Base-by-base conservation (phyloP, 108 stramenopile species). In the Fragilaria crotonensis region DNA sequence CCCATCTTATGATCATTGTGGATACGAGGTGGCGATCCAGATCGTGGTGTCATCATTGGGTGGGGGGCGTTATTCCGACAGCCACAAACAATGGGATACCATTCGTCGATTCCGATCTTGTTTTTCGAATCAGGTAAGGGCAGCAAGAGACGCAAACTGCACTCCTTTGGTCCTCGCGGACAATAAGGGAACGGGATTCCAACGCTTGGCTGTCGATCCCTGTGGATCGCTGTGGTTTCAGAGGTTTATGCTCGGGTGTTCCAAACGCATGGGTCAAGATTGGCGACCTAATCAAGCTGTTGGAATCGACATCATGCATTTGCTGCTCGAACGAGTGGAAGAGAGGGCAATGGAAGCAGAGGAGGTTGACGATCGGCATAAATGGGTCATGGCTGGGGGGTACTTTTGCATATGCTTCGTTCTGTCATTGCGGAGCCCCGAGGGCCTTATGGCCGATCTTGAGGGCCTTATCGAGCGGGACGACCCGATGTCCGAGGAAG, bases 1-100 rank as follows among this genome's bases (percentile, higher is more conserved):
- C 4, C 72, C 76, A n/a, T 9, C 55, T 1, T 21, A 19, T 11
- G 79, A 80, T 55, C 11, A 17, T 11, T 49, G 54, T 0, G 71
- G 75, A 2, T 67, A 74, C 64, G 60, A 57, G 0, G 18, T 33
- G 1, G 71, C 72, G 9, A 62, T 76, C 14, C 67, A 66, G 18
- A 54, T 76, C 52, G 45, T 76, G 1, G 21, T 33, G 11, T 20
- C 48, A 7, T 70, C 72, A 0, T 9, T 73, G 25, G 30, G 52
- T 5, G 25, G 11, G 22, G 70, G 73, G 3, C 27, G 67, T 7
- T 61, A 57, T 14, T 11, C 41, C 4, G 48, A 57, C 2, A 18
- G 36, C 19, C 45, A 46, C 31, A 33, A 66, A 0, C 71, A 79
- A 32, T 75, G 54, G 20, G 51, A 52, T n/a, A 61, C 64, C 0